Conservation (phyloP, 371 early-diverging fungal genomes). For the Mortierella polycephala region DNA sequence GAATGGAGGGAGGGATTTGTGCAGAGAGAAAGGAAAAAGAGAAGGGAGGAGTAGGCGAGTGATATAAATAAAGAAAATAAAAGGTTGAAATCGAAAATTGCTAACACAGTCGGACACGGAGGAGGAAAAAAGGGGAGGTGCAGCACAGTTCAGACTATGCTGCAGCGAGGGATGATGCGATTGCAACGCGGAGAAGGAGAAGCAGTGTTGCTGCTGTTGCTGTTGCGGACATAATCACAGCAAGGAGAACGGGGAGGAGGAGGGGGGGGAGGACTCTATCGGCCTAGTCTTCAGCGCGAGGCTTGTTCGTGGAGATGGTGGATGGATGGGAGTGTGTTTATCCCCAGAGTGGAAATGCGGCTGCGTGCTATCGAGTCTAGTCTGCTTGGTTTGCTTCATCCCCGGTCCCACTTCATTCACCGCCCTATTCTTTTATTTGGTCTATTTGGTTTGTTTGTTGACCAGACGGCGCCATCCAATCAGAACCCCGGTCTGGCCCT, state of each 20-base stretch:
- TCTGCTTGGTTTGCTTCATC: too few species aligned
- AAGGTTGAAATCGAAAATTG: background rate
- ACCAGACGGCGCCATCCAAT: background rate
- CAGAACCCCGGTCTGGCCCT: background rate
- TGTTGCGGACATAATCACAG: slow-evolving; percentile 8
- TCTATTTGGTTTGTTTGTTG: background rate
- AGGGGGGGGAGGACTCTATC: background rate
- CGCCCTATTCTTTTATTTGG: background rate
- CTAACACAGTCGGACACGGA: background rate
- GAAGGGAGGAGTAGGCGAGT: background rate
- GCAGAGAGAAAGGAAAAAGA: slow-evolving; percentile 5
- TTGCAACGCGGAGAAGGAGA: background rate
- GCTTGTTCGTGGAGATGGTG: too few species aligned
- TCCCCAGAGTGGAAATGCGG: too few species aligned
- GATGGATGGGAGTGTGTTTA: too few species aligned
- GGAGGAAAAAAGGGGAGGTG: background rate
- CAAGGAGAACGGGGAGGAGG: background rate
- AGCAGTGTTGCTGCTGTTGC: background rate
- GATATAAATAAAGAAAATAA: slow-evolving; percentile 5
- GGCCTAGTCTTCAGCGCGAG: background rate
- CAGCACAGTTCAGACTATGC: background rate
- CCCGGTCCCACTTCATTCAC: too few species aligned
- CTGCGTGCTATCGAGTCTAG: too few species aligned
- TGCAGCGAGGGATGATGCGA: background rate
- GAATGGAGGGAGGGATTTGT: slow-evolving; percentile 3